Conservation (phyloP, 106 monocot species). For the Acorus calamus region DNA sequence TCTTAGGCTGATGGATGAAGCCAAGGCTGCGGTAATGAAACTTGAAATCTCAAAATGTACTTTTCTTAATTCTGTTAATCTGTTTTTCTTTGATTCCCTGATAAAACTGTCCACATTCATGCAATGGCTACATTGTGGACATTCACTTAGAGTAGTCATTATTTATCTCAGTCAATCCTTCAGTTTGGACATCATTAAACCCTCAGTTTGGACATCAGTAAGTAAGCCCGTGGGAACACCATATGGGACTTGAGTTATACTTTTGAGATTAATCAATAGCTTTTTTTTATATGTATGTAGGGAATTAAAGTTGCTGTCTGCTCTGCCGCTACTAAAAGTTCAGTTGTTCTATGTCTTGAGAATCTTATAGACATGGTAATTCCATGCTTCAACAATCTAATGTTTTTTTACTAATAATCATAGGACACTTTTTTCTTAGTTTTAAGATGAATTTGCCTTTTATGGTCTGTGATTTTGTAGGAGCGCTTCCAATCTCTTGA, state of each 20-base stretch:
- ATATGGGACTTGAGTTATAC: too few species aligned
- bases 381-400: not conserved
- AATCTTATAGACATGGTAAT: conserved; percentile 86
- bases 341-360: conserved; percentile 77
- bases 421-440: not conserved
- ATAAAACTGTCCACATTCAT: too few species aligned
- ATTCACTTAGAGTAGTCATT: too few species aligned
- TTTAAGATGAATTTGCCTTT: not conserved
- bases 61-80: not conserved
- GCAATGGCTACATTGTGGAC: too few species aligned
- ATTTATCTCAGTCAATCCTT: too few species aligned
- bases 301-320: conserved; percentile 93
- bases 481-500: conserved; percentile 82
- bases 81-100: too few species aligned
- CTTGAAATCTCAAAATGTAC: not conserved
- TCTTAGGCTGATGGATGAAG: conserved; percentile 86
- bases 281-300: conserved; percentile 27
- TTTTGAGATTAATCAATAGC: not conserved
- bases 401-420: not conserved
- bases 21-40: conserved; percentile 84
- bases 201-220: too few species aligned
- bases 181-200: too few species aligned
- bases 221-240: too few species aligned
- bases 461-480: conserved; percentile 19
- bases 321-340: conserved; percentile 98